Evolutionary conservation across 257 asterid species (phyloP), one percentile per base, ranked within the genome.

Genomic region (Cynanchum wilfordii): DNA sequence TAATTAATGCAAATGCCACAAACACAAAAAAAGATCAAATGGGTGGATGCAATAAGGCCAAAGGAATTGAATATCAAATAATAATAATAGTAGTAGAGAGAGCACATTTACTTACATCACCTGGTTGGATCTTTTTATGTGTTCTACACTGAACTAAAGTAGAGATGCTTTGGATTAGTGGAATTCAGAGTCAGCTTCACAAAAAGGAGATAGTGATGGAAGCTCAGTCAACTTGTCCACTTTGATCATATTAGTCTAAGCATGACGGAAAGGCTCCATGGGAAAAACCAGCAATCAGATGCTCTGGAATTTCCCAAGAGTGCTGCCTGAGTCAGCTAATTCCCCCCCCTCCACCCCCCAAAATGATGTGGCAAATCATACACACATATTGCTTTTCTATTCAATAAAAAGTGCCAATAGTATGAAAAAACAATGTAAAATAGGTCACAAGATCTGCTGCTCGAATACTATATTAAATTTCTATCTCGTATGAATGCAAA

Each of bases 221-320:
- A 69, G 59, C 76, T 62, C 51, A 75, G 76, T 69, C 82, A 79
- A 79, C 77, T 79, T 56, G 79, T 42, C 76, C 69, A 78, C 73
- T 66, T 58, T 78, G 63, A 68, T 62, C 59, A 72, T 36, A 17
- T 68, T 52, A 69, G 29, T 51, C 63, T 68, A 60, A 72, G 63
- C 66, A 66, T 65, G 65, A 54, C 45, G 54, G 55, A 65, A 65
- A 71, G 76, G 17, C 17, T 66, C 60, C 13, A 44, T 13, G 56
- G 17, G 4, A 10, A 49, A 44, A 68, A 45, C 60, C 51, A 69
- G 58, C 74, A 76, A 71, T 44, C 62, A 72, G 36, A 72, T 24
- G 52, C 58, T 38, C 38, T 49, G 66, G 47, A 78, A 70, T 66
- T 72, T 67, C 50, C 25, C 30, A 7, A 75, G 52, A 71, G 77